Evolutionary conservation across 2,329 filamentous ascomycete genomes (phyloP), one percentile per base, ranked within the genome.

Genomic region (Hypoxylon sp.): DNA sequence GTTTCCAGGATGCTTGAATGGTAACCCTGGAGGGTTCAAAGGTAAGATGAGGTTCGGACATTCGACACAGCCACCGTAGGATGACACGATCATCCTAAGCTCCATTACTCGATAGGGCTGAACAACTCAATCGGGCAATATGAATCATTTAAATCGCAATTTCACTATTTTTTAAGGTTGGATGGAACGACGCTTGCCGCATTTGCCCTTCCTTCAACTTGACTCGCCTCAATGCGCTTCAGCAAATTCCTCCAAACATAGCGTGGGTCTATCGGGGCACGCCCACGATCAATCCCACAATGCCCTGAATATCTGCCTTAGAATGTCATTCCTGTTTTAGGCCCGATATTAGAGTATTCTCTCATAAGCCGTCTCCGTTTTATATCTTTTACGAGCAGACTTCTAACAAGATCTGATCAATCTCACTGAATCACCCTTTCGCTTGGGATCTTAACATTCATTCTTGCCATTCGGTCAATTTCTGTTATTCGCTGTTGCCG

Each of bases 51-150:
- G 9, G 35, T 10, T 53, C 39, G 59, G 47, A 63, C 31, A n/a
- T 10, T 14, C 24, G 13, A 55, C 59, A 57, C 59, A 47, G 59
- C 59, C 59, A 39, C 59, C 44, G 52, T 24, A 63, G 51, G 51
- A 54, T 55, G n/a, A n/a, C 8, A 35, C 58, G 8, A 47, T 11
- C 11, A 9, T 22, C n/a, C 14, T 4, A 31, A 48, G 17, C 17
- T 31, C 14, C 19, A 26, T 11, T 24, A n/a, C 8, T 17, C 19
- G 37, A 3, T 26, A 26, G 14, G 35, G 22, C 35, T 35, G 19
- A 50, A 24, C 11, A 31, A 11, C 37, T 17, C 6, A 17, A 14
- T 3, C 5, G 9, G 17, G 17, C 5, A 9, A 42, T n/a, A 1
- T 9, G 11, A 29, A 42, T 42, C 13, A 17, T 42, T 17, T 5